Base-by-base conservation (phyloP, 305 asterid species). In the Fraxinus paxiana region DNA sequence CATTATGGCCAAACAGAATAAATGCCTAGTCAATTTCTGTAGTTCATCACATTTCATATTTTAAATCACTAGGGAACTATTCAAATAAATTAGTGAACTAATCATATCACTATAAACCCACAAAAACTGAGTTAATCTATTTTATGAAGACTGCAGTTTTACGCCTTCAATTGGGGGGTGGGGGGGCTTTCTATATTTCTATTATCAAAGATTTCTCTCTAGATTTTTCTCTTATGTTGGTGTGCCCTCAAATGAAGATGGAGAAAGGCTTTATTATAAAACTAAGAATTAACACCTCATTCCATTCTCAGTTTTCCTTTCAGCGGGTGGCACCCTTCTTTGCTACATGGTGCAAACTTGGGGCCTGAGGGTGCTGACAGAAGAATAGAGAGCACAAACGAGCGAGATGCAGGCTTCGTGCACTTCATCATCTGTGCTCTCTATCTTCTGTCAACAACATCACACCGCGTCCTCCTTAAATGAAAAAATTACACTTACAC, bases 401-500 rank as follows among this genome's bases (percentile, higher is more conserved):
- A 87, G 70, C 6, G 82, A 84, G 82, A 61, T 84, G 85, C 86
- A 70, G 43, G 10, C 31, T 18, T 8, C 37, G 30, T 6, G 83
- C 86, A 84, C 34, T 51, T 82, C 84, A 51, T 37, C 83, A 80
- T 87, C 78, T 6, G 90, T 87, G 90, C 90, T 83, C 90, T 84
- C 90, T 84, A 85, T 87, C 90, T 87, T 87, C 90, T 84, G 90
- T 87, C 90, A 87, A 79, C 88, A 82, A 24, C 82, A 84, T 82
- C 87, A 71, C 82, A 80, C 77, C 20, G 18, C 77, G 35, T 67
- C 78, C 84, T 73, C 71, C 79, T 43, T n/a, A 9, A 51, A 24
- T 26, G 31, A 0, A 67, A 0, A 63, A 51, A 65, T 12, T 65
- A 61, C 37, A 65, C 37, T 28, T 24, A 67, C 38, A 51, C 20